A percentile compares a stretch with the other conserved stretches of the same genome.
phyloP scores from a whole-genome alignment of 140 eudicot species.

The Ambrosia hybrid region DNA sequence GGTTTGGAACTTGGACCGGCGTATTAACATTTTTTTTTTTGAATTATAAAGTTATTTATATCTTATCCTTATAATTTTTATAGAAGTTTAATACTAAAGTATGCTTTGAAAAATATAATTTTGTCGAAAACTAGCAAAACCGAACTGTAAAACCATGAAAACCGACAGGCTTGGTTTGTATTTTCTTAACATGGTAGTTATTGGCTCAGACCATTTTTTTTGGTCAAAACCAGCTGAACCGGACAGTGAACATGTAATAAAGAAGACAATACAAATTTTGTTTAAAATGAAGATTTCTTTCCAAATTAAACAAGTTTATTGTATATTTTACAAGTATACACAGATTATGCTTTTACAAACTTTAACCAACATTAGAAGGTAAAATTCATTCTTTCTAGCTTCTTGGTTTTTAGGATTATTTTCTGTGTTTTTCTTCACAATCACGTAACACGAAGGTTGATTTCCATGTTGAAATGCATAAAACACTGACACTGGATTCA shows the following conservation, averaged over 20 bases:
- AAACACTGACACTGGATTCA: neutral
- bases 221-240: too few relatives aligned
- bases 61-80: too few relatives aligned
- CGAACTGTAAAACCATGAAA: too few relatives aligned
- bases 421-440: neutral
- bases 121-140: too few relatives aligned
- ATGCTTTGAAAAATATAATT: too few relatives aligned
- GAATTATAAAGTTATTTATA: too few relatives aligned
- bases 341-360: neutral
- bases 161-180: too few relatives aligned
- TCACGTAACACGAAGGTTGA: neutral
- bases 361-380: neutral
- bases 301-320: neutral
- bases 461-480: neutral
- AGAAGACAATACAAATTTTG: conserved; percentile 2
- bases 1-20: too few relatives aligned
- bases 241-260: neutral
- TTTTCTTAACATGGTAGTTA: too few relatives aligned
- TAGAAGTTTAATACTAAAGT: too few relatives aligned
- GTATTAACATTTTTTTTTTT: too few relatives aligned
- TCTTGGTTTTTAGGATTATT: neutral
- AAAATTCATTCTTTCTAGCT: conserved; percentile 9
- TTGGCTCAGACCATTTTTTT: too few relatives aligned
- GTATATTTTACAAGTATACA: neutral
- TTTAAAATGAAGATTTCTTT: neutral